Percentiles rank a stretch among this genome's conserved stretches.
Conservation (phyloP, 768 basidiomycete genomes). For the Cystofilobasidium macerans region DNA sequence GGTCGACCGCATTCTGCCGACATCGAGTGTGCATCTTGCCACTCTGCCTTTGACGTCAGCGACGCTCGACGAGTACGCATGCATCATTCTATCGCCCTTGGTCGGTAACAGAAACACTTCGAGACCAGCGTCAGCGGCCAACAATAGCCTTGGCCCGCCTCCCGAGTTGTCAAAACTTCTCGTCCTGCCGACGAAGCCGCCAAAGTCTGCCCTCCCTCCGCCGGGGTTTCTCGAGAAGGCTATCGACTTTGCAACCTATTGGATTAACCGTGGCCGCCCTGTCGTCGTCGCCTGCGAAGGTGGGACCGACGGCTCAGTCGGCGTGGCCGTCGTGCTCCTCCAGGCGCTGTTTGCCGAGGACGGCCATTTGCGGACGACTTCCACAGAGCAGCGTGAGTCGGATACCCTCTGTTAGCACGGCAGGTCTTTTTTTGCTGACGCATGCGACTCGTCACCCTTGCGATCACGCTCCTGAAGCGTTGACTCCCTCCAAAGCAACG, state of each 20-base stretch:
- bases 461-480: background rate
- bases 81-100: too few relatives aligned
- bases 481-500: background rate
- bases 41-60: background rate
- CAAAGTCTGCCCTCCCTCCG: slow-evolving; percentile 10
- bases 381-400: background rate
- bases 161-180: background rate
- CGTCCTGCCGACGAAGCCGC: background rate
- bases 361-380: slow-evolving; percentile 35
- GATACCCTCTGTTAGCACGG: background rate
- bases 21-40: background rate
- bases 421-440: background rate
- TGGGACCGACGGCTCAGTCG: slow-evolving; percentile 54
- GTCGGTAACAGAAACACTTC: too few relatives aligned
- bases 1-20: background rate
- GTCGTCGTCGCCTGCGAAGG: slow-evolving; percentile 49
- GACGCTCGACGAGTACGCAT: too few relatives aligned
- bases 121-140: background rate
- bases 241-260: slow-evolving; percentile 44
- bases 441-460: background rate
- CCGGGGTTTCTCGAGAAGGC: slow-evolving; percentile 44
- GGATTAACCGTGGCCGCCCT: too few relatives aligned
- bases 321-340: slow-evolving; percentile 52
- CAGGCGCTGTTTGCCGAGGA: slow-evolving; percentile 51
- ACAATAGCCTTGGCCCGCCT: background rate